Evolutionary conservation across 768 basidiomycete species (phyloP).

Genomic region (Kwoniella dendrophila): DNA sequence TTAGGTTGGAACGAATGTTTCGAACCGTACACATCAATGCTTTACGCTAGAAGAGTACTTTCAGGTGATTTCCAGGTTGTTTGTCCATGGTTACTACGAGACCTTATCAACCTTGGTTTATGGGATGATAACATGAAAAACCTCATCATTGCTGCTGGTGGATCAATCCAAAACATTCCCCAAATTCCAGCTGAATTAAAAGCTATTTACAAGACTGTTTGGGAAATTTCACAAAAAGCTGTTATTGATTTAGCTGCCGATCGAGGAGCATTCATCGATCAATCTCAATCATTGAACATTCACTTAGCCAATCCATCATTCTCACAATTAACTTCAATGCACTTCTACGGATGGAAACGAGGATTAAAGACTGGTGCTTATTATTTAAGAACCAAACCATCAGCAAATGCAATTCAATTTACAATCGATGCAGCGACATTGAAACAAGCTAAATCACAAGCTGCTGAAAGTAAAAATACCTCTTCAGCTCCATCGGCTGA

Average conservation of each 20-base stretch:
- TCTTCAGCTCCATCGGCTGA: constrained; percentile 31
- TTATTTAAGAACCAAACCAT: constrained; percentile 91
- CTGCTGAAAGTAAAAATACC: constrained; percentile 24
- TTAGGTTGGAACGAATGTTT: constrained; percentile 98
- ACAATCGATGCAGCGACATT: constrained; percentile 84
- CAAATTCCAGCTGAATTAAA: constrained; percentile 87
- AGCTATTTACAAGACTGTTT: constrained; percentile 99
- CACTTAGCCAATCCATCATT: constrained; percentile 85
- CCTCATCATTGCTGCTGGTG: constrained; percentile 96
- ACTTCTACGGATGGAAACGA: constrained; percentile 95
- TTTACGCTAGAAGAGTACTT: constrained; percentile 98
- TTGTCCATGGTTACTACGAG: constrained; percentile 97
- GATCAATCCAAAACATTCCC: constrained; percentile 74
- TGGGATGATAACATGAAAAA: constrained; percentile 99
- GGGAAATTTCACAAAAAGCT: constrained; percentile 99
- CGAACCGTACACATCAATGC: constrained; percentile 98
- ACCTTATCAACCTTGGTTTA: constrained; percentile 89
- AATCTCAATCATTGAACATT: constrained; percentile 88
- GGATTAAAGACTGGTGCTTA: constrained; percentile 97
- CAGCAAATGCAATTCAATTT: constrained; percentile 95
- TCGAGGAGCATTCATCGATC: constrained; percentile 96
- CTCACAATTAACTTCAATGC: constrained; percentile 69
- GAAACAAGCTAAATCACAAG: constrained; percentile 52
- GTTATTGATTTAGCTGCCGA: constrained; percentile 98
- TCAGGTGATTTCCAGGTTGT: constrained; percentile 99